A percentile compares a stretch with the other conserved stretches of the same genome.
These are phyloP conservation scores for Coemansia sp. DNA, from an alignment of 192 early-diverging fungal species.

Conservation along the genomic window DNA sequence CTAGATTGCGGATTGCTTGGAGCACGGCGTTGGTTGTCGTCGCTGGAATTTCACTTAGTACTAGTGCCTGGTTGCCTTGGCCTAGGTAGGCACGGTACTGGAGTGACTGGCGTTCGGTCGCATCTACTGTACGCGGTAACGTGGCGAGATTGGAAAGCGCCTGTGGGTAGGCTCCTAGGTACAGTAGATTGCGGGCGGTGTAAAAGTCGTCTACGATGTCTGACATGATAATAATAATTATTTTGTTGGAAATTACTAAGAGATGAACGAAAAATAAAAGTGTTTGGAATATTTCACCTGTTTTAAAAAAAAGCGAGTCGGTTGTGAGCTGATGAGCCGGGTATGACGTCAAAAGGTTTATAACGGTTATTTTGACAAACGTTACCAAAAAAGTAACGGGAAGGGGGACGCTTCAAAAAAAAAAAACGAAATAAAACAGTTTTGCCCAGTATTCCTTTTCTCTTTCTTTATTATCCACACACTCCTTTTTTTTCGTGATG, in stretches of 20 bases:
- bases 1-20: slow-evolving; percentile 65
- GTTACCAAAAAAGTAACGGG: too few species aligned
- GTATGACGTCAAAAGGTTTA: too few species aligned
- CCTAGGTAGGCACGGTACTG: slow-evolving; percentile 81
- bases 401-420: too few species aligned
- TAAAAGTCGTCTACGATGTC: slow-evolving; percentile 56
- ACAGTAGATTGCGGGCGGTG: slow-evolving; percentile 69
- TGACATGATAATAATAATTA: slow-evolving; percentile 7
- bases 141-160: slow-evolving; percentile 61
- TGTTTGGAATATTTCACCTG: too few species aligned
- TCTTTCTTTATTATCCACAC: too few species aligned
- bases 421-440: too few species aligned
- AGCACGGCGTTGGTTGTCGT: slow-evolving; percentile 57
- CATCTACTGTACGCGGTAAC: slow-evolving; percentile 35
- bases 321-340: too few species aligned
- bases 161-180: slow-evolving; percentile 72
- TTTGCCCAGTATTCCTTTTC: too few species aligned
- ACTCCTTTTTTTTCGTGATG: not conserved
- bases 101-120: slow-evolving; percentile 63
- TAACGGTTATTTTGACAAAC: too few species aligned
- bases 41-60: slow-evolving; percentile 63
- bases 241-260: too few species aligned
- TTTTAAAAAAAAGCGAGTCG: too few species aligned
- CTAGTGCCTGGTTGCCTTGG: slow-evolving; percentile 68
- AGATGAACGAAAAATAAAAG: too few species aligned